Evolutionary conservation across 1,139 yeast genomes (phyloP), one percentile per base, ranked within the genome.

Genomic region (Yamadazyma taylorii): DNA sequence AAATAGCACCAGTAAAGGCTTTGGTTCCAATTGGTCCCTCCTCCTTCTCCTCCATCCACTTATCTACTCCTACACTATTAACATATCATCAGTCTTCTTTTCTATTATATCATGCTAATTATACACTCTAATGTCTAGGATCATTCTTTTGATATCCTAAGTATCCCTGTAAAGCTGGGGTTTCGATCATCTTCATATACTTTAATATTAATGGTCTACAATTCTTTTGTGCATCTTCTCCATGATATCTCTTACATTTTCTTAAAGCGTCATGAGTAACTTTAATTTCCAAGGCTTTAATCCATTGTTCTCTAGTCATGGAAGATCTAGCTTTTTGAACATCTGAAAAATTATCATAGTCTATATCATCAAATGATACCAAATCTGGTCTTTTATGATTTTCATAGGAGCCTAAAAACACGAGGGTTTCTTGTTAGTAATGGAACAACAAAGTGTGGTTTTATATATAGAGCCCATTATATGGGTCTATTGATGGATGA

Each of bases 91-190:
- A 19, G 21, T 19, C 21, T 6, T 19, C 8, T 24, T n/a, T 12
- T 24, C 25, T 24, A 11, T 11, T 24, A 24, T 24, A n/a, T 27
- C 16, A 27, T 27, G 30, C 30, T 27, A 27, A 27, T 27, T 27
- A 27, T 27, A 27, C 30, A 27, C 30, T 5, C 25, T 69, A 84
- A 69, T 84, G 83, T 36, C 85, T 72, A 36, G 90, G 90, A 60
- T 85, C 95, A 65, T 84, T 85, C 75, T 85, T 82, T 65, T 85
- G 94, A 69, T 85, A 85, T 15, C 88, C 90, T 60, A 82, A 68
- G 63, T 74, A 85, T 32, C 95, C 95, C 52, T 78, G 74, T 45
- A 82, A 73, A 49, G 81, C 78, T 52, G 82, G 75, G 35, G 72
- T 64, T 45, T 87, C 90, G 43, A 85, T 69, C 85, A 85, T 73